phyloP scores from a whole-genome alignment of 1,139 yeast species.

The Magnusiomyces sp. region DNA sequence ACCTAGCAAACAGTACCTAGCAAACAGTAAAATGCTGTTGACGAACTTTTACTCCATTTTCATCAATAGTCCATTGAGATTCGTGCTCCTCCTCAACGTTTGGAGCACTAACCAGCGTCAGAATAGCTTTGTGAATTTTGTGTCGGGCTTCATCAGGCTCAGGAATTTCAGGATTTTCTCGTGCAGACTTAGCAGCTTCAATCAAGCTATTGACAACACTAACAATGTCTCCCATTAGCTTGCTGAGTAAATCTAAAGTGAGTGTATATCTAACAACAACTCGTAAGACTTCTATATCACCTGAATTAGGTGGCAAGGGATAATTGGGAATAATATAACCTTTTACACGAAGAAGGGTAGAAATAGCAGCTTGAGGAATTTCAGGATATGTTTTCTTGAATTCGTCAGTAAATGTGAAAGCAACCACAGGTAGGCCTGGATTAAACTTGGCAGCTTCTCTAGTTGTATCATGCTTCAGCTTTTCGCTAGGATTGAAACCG shows the following conservation, averaged over 20 bases:
- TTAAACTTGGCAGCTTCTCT: slow-evolving; percentile 35
- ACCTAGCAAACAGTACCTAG: background rate
- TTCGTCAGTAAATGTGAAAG: slow-evolving; percentile 61
- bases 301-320: slow-evolving; percentile 59
- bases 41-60: background rate
- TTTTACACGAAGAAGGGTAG: slow-evolving; percentile 64
- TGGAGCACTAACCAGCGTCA: slow-evolving; percentile 10
- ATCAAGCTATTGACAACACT: slow-evolving; percentile 48
- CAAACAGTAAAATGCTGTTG: slow-evolving; percentile 1
- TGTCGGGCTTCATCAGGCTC: background rate
- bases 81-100: slow-evolving; percentile 11
- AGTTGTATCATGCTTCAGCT: slow-evolving; percentile 9
- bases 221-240: slow-evolving; percentile 59
- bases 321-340: slow-evolving; percentile 91
- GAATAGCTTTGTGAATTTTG: slow-evolving; percentile 6
- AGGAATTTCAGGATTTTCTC: slow-evolving; percentile 14
- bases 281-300: slow-evolving; percentile 58
- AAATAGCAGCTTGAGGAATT: slow-evolving; percentile 74
- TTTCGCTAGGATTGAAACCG: slow-evolving; percentile 5
- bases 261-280: slow-evolving; percentile 75
- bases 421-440: slow-evolving; percentile 85
- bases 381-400: slow-evolving; percentile 59
- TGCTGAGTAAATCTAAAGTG: slow-evolving; percentile 63
- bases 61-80: slow-evolving; percentile 7
- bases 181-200: slow-evolving; percentile 34